Evolutionary conservation across 306 rosid species (phyloP).

Genomic region (Acacia acuminata): DNA sequence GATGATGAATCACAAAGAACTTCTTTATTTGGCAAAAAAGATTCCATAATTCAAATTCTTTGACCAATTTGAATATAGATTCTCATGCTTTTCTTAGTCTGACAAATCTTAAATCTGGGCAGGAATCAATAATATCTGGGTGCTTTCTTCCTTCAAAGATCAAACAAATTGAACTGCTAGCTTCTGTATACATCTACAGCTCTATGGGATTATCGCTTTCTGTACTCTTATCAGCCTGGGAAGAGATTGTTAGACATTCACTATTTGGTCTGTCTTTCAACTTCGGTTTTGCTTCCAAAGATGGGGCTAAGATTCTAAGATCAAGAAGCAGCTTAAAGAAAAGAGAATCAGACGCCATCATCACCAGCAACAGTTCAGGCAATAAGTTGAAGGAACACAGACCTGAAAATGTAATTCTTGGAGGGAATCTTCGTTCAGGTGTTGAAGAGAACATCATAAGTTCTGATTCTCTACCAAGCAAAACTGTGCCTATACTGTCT

Average conservation of each 20-base stretch:
- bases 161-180: neutral
- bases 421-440: constrained; percentile 44
- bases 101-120: constrained; percentile 1
- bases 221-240: constrained; percentile 47
- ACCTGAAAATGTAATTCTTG: constrained; percentile 53
- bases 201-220: constrained; percentile 64
- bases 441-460: constrained; percentile 33
- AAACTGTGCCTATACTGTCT: constrained; percentile 50
- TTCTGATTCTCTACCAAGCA: constrained; percentile 28
- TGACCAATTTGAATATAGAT: neutral
- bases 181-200: neutral
- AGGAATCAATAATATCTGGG: constrained; percentile 12
- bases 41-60: neutral
- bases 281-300: constrained; percentile 34
- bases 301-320: constrained; percentile 40
- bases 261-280: constrained; percentile 29
- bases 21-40: constrained; percentile 17
- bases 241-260: constrained; percentile 38
- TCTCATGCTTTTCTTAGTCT: neutral
- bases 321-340: constrained; percentile 53
- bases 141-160: constrained; percentile 15
- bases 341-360: constrained; percentile 36
- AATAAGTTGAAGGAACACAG: constrained; percentile 46
- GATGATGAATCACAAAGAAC: neutral
- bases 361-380: constrained; percentile 29